Conservation (phyloP, 139 green algal species). For the Chlorella sp. region DNA sequence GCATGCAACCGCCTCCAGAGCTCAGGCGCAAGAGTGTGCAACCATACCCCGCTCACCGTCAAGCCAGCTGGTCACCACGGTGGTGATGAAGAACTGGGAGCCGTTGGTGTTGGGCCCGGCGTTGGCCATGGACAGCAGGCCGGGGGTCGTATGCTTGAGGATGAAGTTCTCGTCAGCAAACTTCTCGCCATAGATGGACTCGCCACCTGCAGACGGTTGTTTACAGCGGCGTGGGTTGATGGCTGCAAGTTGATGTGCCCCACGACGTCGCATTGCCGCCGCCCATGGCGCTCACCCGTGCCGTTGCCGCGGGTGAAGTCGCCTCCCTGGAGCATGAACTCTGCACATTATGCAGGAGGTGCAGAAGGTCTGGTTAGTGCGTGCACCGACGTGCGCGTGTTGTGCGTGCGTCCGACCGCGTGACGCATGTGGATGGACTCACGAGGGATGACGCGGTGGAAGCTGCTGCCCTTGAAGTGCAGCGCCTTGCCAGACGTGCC, state of each 20-base stretch:
- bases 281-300: too few species aligned
- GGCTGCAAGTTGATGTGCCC: background rate
- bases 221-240: too few species aligned
- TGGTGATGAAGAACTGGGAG: conserved; percentile 83
- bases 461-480: conserved; percentile 57
- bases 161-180: conserved; percentile 84
- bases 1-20: too few species aligned
- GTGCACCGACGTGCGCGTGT: too few species aligned
- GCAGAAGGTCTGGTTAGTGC: background rate
- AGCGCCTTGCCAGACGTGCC: conserved; percentile 78
- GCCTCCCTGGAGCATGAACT: conserved; percentile 37
- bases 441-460: background rate
- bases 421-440: background rate
- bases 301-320: conserved; percentile 80
- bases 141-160: conserved; percentile 65
- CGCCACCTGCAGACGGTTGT: too few species aligned
- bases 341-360: background rate
- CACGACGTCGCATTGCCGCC: background rate
- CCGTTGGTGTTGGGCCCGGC: conserved; percentile 73
- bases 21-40: too few species aligned
- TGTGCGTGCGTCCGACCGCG: too few species aligned
- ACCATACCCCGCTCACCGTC: conserved; percentile 35
- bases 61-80: conserved; percentile 57
- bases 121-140: conserved; percentile 77
- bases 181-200: conserved; percentile 81